phyloP scores from a whole-genome alignment of 2,329 filamentous ascomycete species.

The Trichoderma sp. region DNA sequence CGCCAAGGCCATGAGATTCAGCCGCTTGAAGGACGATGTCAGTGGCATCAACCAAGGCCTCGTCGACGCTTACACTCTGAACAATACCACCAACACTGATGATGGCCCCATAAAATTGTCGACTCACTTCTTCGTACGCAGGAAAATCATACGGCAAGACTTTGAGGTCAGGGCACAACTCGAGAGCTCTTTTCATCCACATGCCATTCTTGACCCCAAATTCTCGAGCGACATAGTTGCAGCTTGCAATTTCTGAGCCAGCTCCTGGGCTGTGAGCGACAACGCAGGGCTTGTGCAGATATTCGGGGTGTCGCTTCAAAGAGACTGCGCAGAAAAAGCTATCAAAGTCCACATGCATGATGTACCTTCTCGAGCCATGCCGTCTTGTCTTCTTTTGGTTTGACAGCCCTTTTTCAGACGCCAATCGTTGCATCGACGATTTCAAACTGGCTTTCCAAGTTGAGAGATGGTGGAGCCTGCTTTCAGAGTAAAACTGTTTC shows the following conservation, averaged over 20 bases:
- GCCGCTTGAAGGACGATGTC: slow-evolving; percentile 66
- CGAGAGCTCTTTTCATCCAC: slow-evolving; percentile 95
- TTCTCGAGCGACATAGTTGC: slow-evolving; percentile 87
- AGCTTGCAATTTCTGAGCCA: slow-evolving; percentile 94
- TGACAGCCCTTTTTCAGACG: slow-evolving; percentile 66
- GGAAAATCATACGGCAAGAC: slow-evolving; percentile 95
- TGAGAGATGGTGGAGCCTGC: slow-evolving; percentile 89
- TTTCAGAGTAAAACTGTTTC: slow-evolving; percentile 93
- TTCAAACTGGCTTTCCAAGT: slow-evolving; percentile 97
- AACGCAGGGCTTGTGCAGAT: slow-evolving; percentile 76
- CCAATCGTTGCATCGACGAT: slow-evolving; percentile 79
- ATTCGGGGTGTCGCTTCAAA: slow-evolving; percentile 73
- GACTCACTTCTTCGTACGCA: slow-evolving; percentile 90
- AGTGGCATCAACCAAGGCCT: slow-evolving; percentile 86
- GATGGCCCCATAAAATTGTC: slow-evolving; percentile 83
- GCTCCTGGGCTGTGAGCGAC: slow-evolving; percentile 85
- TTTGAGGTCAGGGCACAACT: slow-evolving; percentile 82
- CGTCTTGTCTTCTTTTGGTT: slow-evolving; percentile 53
- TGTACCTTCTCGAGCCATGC: slow-evolving; percentile 72
- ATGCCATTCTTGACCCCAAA: slow-evolving; percentile 96
- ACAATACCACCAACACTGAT: slow-evolving; percentile 79
- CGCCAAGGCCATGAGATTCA: slow-evolving; percentile 65
- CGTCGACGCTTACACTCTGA: slow-evolving; percentile 96
- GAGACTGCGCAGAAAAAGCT: slow-evolving; percentile 98
- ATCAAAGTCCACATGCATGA: slow-evolving; percentile 97